Base-by-base conservation (phyloP, 2,329 filamentous ascomycete species). In the Xylariales sp. region DNA sequence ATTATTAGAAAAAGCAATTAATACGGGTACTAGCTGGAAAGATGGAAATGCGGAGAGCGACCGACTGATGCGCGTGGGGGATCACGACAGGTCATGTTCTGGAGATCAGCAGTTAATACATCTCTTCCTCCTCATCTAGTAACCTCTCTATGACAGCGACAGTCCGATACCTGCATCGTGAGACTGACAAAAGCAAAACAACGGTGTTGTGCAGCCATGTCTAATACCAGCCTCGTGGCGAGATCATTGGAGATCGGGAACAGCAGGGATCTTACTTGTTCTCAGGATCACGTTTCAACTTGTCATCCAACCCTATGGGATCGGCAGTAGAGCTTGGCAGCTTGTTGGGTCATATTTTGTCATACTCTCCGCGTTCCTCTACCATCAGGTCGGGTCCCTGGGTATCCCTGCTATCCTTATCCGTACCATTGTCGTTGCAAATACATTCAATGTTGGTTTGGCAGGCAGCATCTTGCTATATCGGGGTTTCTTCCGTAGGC, bases 401-500 rank as follows among this genome's bases (percentile, higher is more conserved):
- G 4, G 10, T 32, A 4, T n/a, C 20, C 7, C 19, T 11, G 7
- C 3, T n/a, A 21, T 10, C 19, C 15, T 25, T 16, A 7, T 11
- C 10, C 5, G 1, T 22, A 18, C 21, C 15, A 40, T 20, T 15
- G 4, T 33, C 2, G 8, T 33, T 3, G 14, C 38, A 1, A n/a
- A 10, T 6, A 21, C 18, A 4, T 40, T 40, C 20, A 31, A 31
- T 20, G 14, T 14, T 11, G 38, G 38, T 5, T 20, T 32, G n/a
- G 7, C 9, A 7, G 6, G 16, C 15, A 31, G 27, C 29, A 18
- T 40, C 2, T 5, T 40, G 8, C 6, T 40, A 3, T 40, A 47
- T 18, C 21, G 45, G 10, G 34, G 15, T 22, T 42, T 47, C 12
- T 45, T 45, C 28, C 45, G 45, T 22, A 15, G 45, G n/a, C 34